Base-by-base conservation (phyloP, 331 rosid species). In the Pyrus hybrid region DNA sequence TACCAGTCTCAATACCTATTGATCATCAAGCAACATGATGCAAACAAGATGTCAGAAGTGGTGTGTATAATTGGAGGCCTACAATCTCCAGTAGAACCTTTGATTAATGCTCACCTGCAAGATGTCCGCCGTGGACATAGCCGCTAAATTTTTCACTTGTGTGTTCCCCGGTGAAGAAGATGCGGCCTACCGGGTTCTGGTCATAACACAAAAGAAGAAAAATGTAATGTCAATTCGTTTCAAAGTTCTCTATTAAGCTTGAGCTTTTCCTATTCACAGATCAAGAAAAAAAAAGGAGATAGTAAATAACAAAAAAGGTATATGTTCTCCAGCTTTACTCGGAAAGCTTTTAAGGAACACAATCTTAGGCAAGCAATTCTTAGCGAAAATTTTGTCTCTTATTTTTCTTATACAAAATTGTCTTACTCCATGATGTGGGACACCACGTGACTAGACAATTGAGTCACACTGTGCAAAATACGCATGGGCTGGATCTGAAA, bases 111-210 rank as follows among this genome's bases (percentile, higher is more conserved):
- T 72, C 70, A 86, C 97, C 96, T 47, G 99, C 82, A 13, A 94
- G 96, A 83, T 88, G 86, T 72, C 91, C 99, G 22, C 99, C 99
- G 41, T 88, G 99, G 63, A 94, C 99, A 57, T 94, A 94, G 35
- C 99, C 99, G 13, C 83, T 92, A 76, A 86, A 94, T 76, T 75
- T 90, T 81, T 90, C 97, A 57, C 97, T 92, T 0, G 99, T 92
- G 85, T 92, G 97, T 85, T 94, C 99, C 7, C 99, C 99, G 0
- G 90, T 88, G 76, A 94, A 94, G 87, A 86, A 90, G 77, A 94
- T 80, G 64, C 87, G 91, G 54, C 97, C 99, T 3, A 94, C 86
- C 0, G 96, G 97, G 11, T 90, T 90, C 99, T 94, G 88, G 86
- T 70, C 53, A 70, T 29, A 68, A 37, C 25, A 56, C 57, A 29